Evolutionary conservation across 805 yeast species (phyloP).

Genomic region (Starmera dryadoides): DNA sequence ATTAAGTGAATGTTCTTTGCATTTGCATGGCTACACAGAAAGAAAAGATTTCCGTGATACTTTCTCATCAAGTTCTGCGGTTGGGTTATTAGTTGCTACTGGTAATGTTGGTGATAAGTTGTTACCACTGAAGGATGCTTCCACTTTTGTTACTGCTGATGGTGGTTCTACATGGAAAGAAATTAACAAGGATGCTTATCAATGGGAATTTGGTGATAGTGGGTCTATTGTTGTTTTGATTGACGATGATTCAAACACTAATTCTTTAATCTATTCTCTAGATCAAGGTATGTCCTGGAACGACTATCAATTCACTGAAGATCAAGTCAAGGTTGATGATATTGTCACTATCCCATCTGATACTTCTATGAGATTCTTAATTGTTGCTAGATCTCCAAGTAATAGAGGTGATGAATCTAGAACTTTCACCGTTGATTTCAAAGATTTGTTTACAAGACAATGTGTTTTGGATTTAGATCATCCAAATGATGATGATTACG

Average conservation of each 20-base stretch:
- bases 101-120: constrained; percentile 81
- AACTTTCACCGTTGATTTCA: constrained; percentile 50
- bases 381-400: constrained; percentile 45
- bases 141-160: constrained; percentile 75
- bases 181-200: constrained; percentile 59
- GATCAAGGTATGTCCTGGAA: constrained; percentile 81
- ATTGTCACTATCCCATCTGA: constrained; percentile 89
- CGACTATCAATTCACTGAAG: constrained; percentile 53
- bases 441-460: constrained; percentile 39
- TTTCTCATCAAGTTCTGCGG: constrained; percentile 80
- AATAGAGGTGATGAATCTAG: constrained; percentile 37
- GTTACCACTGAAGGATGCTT: constrained; percentile 39
- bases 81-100: constrained; percentile 77
- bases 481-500: constrained; percentile 49
- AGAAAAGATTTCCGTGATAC: constrained; percentile 79
- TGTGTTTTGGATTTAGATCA: constrained; percentile 43
- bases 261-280: constrained; percentile 54
- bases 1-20: constrained; percentile 63
- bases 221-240: constrained; percentile 81
- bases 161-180: constrained; percentile 90
- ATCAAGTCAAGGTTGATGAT: constrained; percentile 53
- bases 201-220: constrained; percentile 97
- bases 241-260: constrained; percentile 46
- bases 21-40: constrained; percentile 89
- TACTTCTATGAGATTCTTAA: constrained; percentile 66